Percentiles rank a stretch among this genome's conserved stretches.
Evolutionary conservation across 176 grass and related monocot genomes (phyloP).

Genomic region (Juncus inflexus): DNA sequence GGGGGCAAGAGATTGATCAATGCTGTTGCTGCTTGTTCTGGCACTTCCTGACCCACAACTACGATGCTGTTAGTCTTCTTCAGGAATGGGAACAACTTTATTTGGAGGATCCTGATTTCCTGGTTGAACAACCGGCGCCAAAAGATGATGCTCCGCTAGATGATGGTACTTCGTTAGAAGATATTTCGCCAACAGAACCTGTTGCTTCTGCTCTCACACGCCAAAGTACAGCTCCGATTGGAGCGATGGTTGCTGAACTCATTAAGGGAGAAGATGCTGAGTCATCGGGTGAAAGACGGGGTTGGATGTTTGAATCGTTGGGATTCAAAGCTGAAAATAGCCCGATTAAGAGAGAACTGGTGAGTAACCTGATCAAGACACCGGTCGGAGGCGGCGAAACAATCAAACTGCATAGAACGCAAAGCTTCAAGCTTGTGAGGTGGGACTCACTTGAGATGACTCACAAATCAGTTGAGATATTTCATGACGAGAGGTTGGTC

Average conservation of each 20-base stretch:
- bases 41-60: background rate
- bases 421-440: background rate
- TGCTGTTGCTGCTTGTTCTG: background rate
- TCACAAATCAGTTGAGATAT: conserved; percentile 15
- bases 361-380: background rate
- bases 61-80: background rate
- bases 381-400: background rate
- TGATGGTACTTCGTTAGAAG: no score
- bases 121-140: background rate
- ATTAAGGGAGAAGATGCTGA: background rate
- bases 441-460: no score
- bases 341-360: conserved; percentile 5
- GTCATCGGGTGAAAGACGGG: no score
- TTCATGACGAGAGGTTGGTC: conserved; percentile 5
- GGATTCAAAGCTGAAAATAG: conserved; percentile 11
- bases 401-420: background rate
- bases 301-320: conserved; percentile 11
- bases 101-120: background rate
- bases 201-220: background rate
- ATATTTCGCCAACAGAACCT: no score
- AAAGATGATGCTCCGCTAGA: no score
- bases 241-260: background rate
- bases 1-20: background rate
- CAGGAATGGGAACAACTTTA: conserved; percentile 6
- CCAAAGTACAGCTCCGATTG: conserved; percentile 14